Evolutionary conservation across 2,329 filamentous ascomycete genomes (phyloP), one percentile per base, ranked within the genome.

Genomic region (Aspergillus amoenus): DNA sequence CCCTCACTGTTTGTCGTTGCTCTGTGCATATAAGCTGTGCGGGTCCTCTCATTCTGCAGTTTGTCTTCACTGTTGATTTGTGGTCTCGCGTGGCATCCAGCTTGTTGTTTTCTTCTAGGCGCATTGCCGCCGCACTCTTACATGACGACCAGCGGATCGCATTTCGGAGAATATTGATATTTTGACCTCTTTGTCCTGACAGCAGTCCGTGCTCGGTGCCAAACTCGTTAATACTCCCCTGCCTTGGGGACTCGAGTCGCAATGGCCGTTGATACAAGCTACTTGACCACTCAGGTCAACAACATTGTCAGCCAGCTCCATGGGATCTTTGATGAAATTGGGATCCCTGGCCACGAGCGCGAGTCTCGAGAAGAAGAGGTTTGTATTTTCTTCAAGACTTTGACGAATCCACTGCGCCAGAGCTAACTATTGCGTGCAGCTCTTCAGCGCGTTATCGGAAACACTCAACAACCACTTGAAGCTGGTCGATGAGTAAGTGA

Each of bases 261-360:
- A 39, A 78, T 77, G 75, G 70, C 73, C 53, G 96, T 97, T 87
- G 93, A 97, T 78, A 91, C 93, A 58, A 91, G 90, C 74, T 95
- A 95, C 76, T 82, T 97, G 72, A 90, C 91, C 67, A 91, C 95
- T 75, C 94, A 97, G 84, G 91, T 99, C 78, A 94, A 91, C 66
- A 91, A 85, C 69, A 97, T 96, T 71, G 92, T 97, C 73, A 86
- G 86, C 75, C 92, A 97, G 77, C 84, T 99, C 60, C 93, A 97
- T 77, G 90, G 89, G 64, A 84, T 97, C 57, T 99, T 97, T 70
- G 94, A 99, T 74, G 93, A 99, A 73, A 99, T 99, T 70, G 94
- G 94, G 58, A 90, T 99, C n/a, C 86, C 93, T 27, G 86, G 81
- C 69, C 92, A 96, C 86, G 94, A 97, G 75, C 89, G 94, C 70